Base-by-base conservation (phyloP, 257 asterid species). In the Gentiana dahurica region DNA sequence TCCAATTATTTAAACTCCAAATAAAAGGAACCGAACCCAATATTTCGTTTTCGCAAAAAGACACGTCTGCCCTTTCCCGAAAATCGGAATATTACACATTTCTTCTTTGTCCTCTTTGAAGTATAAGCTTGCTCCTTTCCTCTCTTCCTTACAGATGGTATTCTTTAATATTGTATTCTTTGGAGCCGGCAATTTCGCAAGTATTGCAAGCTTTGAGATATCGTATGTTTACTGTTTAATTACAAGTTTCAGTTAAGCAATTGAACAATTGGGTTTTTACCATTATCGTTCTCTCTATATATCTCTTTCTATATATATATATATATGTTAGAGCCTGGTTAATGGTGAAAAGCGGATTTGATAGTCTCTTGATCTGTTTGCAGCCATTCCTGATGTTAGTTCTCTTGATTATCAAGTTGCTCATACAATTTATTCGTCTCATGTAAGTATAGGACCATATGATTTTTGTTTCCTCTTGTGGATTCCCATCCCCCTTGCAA, bases 331-430 rank as follows among this genome's bases (percentile, higher is more conserved):
- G 8, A 57, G 44, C 49, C 52, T 13, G 54, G 54, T 55, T 50
- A 56, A 38, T 58, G 59, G 68, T 46, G 60, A 39, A 49, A 34
- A 51, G 32, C 15, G 6, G 43, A 2, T 33, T 32, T 64, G 39
- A 46, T 56, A 32, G 11, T 7, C 34, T 55, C 69, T 61, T 54
- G 70, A 52, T 33, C 63, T 56, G 50, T 15, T 74, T 79, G 85
- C 95, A 91, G 98, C 98, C 98, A 3, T 91, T 91, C 77, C 74
- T 91, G 69, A 91, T 91, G 98, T 87, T 97, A 36, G 93, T 90
- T 39, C 94, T 91, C 59, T 93, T 91, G 34, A 83, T 91, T 57
- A 87, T 91, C 82, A 91, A 91, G 62, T 51, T 89, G 53, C 56
- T 89, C 68, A 81, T 89, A 63, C 95, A 95, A 4, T 89, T 81